phyloP scores from a whole-genome alignment of 1,284 basidiomycete species.

The Abortiporus biennis region DNA sequence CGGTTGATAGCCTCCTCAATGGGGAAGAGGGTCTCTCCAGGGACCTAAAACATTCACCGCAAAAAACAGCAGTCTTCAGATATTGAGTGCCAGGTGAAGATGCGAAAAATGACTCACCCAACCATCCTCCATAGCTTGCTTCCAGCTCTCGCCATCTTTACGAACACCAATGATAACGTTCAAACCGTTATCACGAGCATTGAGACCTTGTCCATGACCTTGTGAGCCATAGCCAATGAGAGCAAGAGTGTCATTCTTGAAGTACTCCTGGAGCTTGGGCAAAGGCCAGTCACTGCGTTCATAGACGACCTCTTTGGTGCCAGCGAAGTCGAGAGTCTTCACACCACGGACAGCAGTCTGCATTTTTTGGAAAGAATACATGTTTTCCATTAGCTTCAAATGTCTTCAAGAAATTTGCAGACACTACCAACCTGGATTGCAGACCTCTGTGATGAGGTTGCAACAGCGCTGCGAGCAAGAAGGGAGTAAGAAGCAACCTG shows the following conservation, averaged over 20 bases:
- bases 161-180: constrained; percentile 99
- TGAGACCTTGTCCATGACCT: constrained; percentile 97
- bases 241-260: constrained; percentile 99
- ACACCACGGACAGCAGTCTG: constrained; percentile 56
- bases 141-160: constrained; percentile 95
- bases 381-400: neutral
- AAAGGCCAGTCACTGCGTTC: constrained; percentile 98
- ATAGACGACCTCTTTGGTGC: constrained; percentile 93
- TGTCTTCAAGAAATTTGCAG: neutral
- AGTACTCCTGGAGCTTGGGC: constrained; percentile 97
- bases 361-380: constrained; percentile 1
- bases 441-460: constrained; percentile 30
- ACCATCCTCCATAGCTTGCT: constrained; percentile 92
- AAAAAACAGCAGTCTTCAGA: neutral
- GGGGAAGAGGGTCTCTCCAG: constrained; percentile 96
- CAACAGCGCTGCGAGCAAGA: constrained; percentile 48
- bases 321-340: constrained; percentile 98
- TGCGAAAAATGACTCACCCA: constrained; percentile 60
- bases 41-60: constrained; percentile 47
- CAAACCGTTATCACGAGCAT: constrained; percentile 97
- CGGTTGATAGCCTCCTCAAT: constrained; percentile 96
- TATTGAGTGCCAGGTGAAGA: neutral
- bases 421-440: constrained; percentile 10
- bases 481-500: constrained; percentile 71
- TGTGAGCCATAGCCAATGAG: constrained; percentile 99